A percentile compares a stretch with the other conserved stretches of the same genome.
phyloP scores from a whole-genome alignment of 2,329 filamentous ascomycete genomes.

The Scleromitrula shiraiana region DNA sequence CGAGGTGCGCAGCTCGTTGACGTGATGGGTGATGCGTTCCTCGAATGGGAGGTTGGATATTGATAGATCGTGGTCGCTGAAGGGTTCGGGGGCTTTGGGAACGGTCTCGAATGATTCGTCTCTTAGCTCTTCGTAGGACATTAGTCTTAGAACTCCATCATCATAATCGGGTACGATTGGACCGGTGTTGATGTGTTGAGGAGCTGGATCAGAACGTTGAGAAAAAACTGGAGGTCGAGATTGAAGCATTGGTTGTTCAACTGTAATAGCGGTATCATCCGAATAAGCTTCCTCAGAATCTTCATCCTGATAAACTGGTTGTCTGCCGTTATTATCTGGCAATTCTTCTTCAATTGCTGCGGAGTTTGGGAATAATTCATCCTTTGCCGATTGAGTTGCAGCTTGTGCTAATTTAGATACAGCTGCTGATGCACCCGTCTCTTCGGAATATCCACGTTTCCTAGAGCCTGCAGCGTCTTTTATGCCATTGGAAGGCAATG shows the following conservation, averaged over 20 bases:
- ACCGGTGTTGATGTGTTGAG: neutral
- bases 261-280: neutral
- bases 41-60: slow-evolving; percentile 1
- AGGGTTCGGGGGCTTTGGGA: neutral
- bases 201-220: too few relatives aligned
- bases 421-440: too few relatives aligned
- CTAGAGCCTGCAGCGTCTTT: too few relatives aligned
- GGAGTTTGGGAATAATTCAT: too few relatives aligned
- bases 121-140: slow-evolving; percentile 3
- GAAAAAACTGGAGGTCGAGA: too few relatives aligned
- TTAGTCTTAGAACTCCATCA: slow-evolving; percentile 1
- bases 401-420: too few relatives aligned
- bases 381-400: too few relatives aligned
- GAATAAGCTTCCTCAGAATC: slow-evolving; percentile 2
- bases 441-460: too few relatives aligned
- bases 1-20: neutral
- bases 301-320: neutral
- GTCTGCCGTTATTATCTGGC: too few relatives aligned
- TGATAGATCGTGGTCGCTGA: slow-evolving; percentile 1
- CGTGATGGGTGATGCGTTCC: neutral
- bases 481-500: too few relatives aligned
- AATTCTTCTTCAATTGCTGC: too few relatives aligned
- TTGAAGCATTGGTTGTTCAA: neutral
- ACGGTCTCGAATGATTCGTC: slow-evolving; percentile 8
- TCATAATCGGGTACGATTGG: slow-evolving; percentile 3